Conservation (phyloP, 164 flowering plant genomes). For the Magnolia officinalis region DNA sequence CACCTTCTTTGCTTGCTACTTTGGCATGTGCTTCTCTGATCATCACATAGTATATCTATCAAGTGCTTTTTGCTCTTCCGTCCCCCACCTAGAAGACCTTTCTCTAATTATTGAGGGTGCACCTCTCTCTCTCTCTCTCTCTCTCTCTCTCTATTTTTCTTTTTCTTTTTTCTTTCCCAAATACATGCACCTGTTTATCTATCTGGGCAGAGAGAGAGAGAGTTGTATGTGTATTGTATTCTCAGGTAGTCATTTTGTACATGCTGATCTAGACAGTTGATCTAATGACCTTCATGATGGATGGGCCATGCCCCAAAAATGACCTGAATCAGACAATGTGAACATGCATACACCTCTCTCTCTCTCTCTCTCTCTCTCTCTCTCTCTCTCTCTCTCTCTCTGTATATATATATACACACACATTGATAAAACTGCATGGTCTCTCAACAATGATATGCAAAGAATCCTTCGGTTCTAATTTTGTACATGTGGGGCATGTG, state of each 20-base stretch:
- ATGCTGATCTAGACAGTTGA: no score
- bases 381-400: no score
- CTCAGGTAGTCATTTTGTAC: no score
- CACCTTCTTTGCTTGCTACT: constrained; percentile 7
- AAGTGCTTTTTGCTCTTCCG: constrained; percentile 13
- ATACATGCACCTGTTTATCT: neutral
- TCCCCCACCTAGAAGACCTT: constrained; percentile 18
- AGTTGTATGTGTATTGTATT: no score
- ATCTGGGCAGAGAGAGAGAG: no score
- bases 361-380: no score
- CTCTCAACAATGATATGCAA: neutral
- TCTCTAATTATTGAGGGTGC: constrained; percentile 26
- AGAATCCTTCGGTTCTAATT: no score
- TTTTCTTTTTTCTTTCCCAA: constrained; percentile 10
- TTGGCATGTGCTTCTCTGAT: constrained; percentile 48
- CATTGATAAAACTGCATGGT: neutral
- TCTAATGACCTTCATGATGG: neutral
- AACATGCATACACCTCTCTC: neutral
- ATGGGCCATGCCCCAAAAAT: neutral
- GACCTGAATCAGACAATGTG: neutral
- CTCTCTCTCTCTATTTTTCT: no score
- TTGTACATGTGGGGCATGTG: no score
- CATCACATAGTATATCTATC: constrained; percentile 20
- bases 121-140: neutral
- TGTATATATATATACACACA: no score